Evolutionary conservation across 352 stramenopile species (phyloP), one percentile per base, ranked within the genome.

Genomic region (Globisporangium okanoganense): DNA sequence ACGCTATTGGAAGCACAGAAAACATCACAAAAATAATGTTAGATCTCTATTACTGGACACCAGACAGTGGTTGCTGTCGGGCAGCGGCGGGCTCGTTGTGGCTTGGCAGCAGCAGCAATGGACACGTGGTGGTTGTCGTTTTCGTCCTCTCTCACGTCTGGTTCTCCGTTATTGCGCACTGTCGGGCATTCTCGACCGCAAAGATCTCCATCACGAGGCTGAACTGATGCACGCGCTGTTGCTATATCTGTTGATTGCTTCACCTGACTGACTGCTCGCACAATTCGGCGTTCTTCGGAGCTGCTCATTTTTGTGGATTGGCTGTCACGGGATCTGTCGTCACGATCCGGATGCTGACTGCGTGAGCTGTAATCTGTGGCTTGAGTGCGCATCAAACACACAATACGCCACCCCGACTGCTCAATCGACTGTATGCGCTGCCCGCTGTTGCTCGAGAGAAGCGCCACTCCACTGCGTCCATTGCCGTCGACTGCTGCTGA

Each of bases 1-100:
- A 67, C 82, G 85, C 85, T 95, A 41, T 47, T 14, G 16, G 6
- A 35, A 6, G 33, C 25, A 53, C 20, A 45, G n/a, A 43, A 3
- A 38, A 29, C 7, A 60, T 16, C 38, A 22, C 16, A 36, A 16
- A 20, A 51, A 27, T 41, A 25, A 29, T 27, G 50, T 53, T 2
- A 60, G 27, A 31, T 20, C 20, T 13, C 40, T 52, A 18, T 35
- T 40, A 20, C 27, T 40, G 6, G 5, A 33, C 13, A 5, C 3
- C 3, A 33, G 8, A 1, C 10, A 51, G 13, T 29, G 4, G 33
- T 5, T 43, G 29, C 29, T 43, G 29, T n/a, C 22, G 0, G 13
- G 7, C 38, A 24, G 25, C 12, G 20, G 1, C 12, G 18, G 14
- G 29, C 16, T 55, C n/a, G 13, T 2, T 25, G 13, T n/a, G 48